Base-by-base conservation (phyloP, 208 protist genomes). In the Tritrichomonas foetus region DNA sequence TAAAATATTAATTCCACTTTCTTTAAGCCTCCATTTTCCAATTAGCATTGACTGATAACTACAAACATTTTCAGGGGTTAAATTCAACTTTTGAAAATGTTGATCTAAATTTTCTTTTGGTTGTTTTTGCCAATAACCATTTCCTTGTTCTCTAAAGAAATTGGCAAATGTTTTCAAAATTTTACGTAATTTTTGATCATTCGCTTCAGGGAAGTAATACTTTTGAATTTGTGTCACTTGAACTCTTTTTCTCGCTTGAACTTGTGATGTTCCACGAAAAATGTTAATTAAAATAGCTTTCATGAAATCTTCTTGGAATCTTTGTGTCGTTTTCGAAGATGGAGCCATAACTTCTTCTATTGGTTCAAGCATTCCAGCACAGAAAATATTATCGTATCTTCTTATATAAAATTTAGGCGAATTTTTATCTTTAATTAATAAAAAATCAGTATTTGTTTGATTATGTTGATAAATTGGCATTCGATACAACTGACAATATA, bases 31-130 rank as follows among this genome's bases (percentile, higher is more conserved):
- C 78, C 47, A 53, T 44, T 39, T 44, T 39, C 78, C 78, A 22
- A 47, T 47, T 8, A 57, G 78, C 78, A 89, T 89, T 44, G 78
- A 89, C 27, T 89, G 78, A 89, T 89, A 89, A 3, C n/a, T 39
- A 57, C 78, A 89, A 57, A 89, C 78, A 39, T 89, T 36, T 89
- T 89, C 78, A 20, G 78, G 78, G 9, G 39, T 89, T 39, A 89
- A 39, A 20, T 89, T 13, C 11, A 89, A 33, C 57, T 25, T 11
- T 22, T n/a, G 0, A 47, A 89, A 89, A 57, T 39, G 14, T 89
- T 0, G 0, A 39, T 89, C 78, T 1, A 89, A 20, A 61, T 89
- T 36, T 20, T 33, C 14, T 27, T 89, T 61, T 33, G 64, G 27
- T 16, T 57, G n/a, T 33, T 27, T 22, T 57, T 89, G 27, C 78